Base-by-base conservation (phyloP, 176 grass and related monocot genomes). In the Triticum timopheevii region DNA sequence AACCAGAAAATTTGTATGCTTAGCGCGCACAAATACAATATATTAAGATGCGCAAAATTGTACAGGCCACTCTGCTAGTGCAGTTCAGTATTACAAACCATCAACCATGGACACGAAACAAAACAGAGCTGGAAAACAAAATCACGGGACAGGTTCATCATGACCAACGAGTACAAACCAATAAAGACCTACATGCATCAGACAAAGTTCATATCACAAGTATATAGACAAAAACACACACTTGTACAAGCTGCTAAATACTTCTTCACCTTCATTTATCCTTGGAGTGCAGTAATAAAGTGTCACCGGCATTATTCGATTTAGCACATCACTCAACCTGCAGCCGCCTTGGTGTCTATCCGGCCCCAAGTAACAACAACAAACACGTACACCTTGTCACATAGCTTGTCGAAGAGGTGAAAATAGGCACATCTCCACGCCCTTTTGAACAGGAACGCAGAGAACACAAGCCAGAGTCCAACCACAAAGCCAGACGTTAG, bases 401-500 rank as follows among this genome's bases (percentile, higher is more conserved):
- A 90, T 4, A 84, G 4, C 22, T 64, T 27, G 28, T 81, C 69
- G 2, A 87, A 33, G 22, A 81, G 8, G 39, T 10, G 38, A 17
- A 66, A 82, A 34, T 71, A 82, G 22, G 47, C 19, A 77, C 65
- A 3, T 1, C 83, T 81, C 80, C 91, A 92, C 0, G 19, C 13
- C 16, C 74, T 80, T 23, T 63, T 44, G 69, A 89, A 87, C 5
- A 89, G 8, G 0, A 89, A 0, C 3, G 34, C 0, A 2, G 27
- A 82, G 6, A 88, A 76, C 15, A 87, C 71, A 65, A 13, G 33
- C 91, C 87, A 92, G 22, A 84, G 63, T 24, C 87, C 84, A 1
- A 69, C 7, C 0, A 65, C 1, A 28, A 76, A 87, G 10, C 91
- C 91, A 28, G 83, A 5, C 8, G 8, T 5, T 15, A 80, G 15